Conservation (phyloP, 495 filamentous ascomycete genomes). For the Podospora tetraspora region DNA sequence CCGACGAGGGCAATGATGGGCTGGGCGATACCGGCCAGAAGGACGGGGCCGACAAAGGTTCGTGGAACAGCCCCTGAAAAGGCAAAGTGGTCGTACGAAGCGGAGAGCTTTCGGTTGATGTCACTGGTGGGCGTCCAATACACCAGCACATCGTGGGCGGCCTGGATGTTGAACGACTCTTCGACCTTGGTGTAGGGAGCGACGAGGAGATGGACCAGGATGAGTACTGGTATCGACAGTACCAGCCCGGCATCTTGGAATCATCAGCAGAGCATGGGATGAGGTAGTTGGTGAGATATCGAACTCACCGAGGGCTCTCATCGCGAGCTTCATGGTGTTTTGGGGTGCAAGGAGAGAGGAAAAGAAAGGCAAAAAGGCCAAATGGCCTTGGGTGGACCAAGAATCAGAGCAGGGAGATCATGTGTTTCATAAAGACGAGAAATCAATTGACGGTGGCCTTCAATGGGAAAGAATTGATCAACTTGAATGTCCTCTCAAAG, state of each 20-base stretch:
- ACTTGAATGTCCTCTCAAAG: background rate
- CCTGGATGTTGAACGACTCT: constrained; percentile 97
- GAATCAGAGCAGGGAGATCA: background rate
- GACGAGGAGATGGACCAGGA: constrained; percentile 68
- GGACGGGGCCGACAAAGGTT: constrained; percentile 75
- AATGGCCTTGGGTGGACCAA: background rate
- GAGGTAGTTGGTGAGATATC: background rate
- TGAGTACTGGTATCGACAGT: constrained; percentile 56
- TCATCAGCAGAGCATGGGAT: background rate
- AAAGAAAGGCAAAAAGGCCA: background rate
- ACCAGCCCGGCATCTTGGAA: constrained; percentile 47
- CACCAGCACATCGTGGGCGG: constrained; percentile 79
- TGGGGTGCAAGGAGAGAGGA: too few relatives aligned
- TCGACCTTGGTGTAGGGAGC: constrained; percentile 98
- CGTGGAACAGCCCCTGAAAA: constrained; percentile 90
- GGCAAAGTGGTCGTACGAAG: constrained; percentile 79
- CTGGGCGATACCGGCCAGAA: constrained; percentile 63
- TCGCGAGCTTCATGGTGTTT: constrained; percentile 6
- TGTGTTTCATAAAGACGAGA: background rate
- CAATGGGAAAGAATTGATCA: background rate
- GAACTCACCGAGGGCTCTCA: constrained; percentile 14
- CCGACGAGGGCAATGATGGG: constrained; percentile 52
- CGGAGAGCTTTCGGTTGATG: constrained; percentile 42
- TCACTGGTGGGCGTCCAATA: constrained; percentile 66
- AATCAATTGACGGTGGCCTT: background rate